phyloP scores from a whole-genome alignment of 2,329 filamentous ascomycete genomes.

The Cladosporium sp. region DNA sequence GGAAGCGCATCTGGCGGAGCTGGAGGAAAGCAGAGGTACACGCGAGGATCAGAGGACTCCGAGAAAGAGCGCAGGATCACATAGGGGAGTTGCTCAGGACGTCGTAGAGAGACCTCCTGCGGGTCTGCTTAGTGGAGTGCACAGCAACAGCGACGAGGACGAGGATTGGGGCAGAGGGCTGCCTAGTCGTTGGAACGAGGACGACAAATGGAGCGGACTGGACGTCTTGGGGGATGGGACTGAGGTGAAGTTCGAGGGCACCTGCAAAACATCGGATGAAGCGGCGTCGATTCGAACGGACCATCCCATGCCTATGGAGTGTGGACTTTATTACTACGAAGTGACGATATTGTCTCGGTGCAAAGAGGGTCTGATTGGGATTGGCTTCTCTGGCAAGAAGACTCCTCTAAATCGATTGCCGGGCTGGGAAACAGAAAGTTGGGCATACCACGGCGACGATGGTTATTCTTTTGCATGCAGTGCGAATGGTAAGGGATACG shows the following conservation, averaged over 20 bases:
- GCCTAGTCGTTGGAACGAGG: slow-evolving; percentile 78
- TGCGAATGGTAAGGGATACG: slow-evolving; percentile 58
- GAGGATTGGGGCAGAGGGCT: slow-evolving; percentile 57
- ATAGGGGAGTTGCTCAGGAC: slow-evolving; percentile 80
- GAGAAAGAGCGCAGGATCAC: slow-evolving; percentile 35
- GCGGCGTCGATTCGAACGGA: slow-evolving; percentile 81
- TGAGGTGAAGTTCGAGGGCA: slow-evolving; percentile 65
- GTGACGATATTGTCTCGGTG: slow-evolving; percentile 65
- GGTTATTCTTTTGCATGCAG: slow-evolving; percentile 63
- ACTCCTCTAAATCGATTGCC: slow-evolving; percentile 62
- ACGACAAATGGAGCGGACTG: slow-evolving; percentile 71
- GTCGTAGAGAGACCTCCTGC: slow-evolving; percentile 72
- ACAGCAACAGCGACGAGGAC: neutral
- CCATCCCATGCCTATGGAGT: slow-evolving; percentile 81
- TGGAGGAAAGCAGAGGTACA: slow-evolving; percentile 24
- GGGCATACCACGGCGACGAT: slow-evolving; percentile 68
- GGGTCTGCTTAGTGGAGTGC: slow-evolving; percentile 3
- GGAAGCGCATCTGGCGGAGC: slow-evolving; percentile 55
- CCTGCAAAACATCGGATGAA: slow-evolving; percentile 65
- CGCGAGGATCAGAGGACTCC: neutral
- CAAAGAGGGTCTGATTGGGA: slow-evolving; percentile 60
- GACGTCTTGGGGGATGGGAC: slow-evolving; percentile 74
- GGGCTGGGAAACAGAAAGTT: slow-evolving; percentile 66
- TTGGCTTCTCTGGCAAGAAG: slow-evolving; percentile 62
- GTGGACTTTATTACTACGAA: slow-evolving; percentile 94